Evolutionary conservation across 495 filamentous ascomycete species (phyloP), one percentile per base, ranked within the genome.

Genomic region (Xylaria cubensis): DNA sequence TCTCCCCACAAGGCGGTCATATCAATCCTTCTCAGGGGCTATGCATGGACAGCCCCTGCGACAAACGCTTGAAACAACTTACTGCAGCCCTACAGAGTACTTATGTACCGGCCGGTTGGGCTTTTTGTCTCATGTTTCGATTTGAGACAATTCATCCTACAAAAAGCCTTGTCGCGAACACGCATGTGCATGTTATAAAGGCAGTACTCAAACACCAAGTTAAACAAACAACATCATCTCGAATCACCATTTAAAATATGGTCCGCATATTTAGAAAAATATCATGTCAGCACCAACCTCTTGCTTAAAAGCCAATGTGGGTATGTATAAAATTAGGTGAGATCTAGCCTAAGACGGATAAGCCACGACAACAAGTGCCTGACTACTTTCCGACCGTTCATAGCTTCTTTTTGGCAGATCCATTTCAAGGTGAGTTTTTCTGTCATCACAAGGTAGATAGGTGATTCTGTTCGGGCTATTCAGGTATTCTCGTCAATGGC

Each of bases 81-180:
- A 46, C 53, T 67, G 29, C 64, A 67, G 64, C 64, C 64, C 64
- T 67, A 67, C 29, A 50, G n/a, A 21, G 15, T 44, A 46, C n/a
- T 21, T n/a, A 51, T 10, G 6, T 39, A 53, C 29, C 46, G 26
- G 13, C 63, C 17, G 19, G 42, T 50, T 34, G 63, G 36, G 26
- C 24, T 32, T 65, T 39, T 61, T 4, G 0, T 59, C 15, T 12
- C 21, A 59, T 12, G n/a, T 19, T 17, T 13, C 17, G 29, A 15
- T 59, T n/a, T 2, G 29, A 56, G 51, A 29, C 21, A 15, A 5
- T 59, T 59, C 26, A 59, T 15, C 17, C 29, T 3, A 36, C 13
- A 36, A 55, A 53, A 55, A 10, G 36, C 6, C 51, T 21, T 29
- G 10, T 9, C 8, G 21, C 50, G n/a, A 10, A 53, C 7, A 26